Evolutionary conservation across 805 yeast species (phyloP), one percentile per base, ranked within the genome.

Genomic region (Candida chilensis): DNA sequence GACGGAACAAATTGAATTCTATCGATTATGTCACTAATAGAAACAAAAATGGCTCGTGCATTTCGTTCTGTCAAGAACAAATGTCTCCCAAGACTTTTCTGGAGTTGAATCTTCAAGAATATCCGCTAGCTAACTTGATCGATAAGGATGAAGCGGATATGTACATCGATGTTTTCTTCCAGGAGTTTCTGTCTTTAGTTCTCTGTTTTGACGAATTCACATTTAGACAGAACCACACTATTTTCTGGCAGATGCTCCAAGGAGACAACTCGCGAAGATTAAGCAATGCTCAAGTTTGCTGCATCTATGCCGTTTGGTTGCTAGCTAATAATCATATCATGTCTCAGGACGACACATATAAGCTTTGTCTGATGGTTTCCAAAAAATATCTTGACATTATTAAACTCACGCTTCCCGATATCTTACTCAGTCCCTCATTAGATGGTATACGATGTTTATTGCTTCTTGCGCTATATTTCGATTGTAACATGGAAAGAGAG

Each of bases 381-480:
- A 22, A 27, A 8, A 28, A 29, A n/a, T 39, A 35, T 27, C 16
- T 42, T 11, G 34, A 34, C 21, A 32, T 42, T 10, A 35, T 42
- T 20, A 40, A 34, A 24, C 10, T 39, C 5, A 35, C 38, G 12
- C 32, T 42, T 10, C 33, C 46, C 4, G 42, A 42, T 18, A 39
- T 44, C 31, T 13, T 39, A 9, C 20, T 44, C 16, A 33, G 38
- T 17, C 44, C 48, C 3, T 29, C 41, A 4, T 25, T 44, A 16
- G 47, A 44, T 22, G 47, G 48, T 5, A 36, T 44, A 12, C 31
- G 44, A 11, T 41, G 45, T 26, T 16, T 39, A 34, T 15, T 42
- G 16, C 20, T 44, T 21, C 28, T 44, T 13, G 28, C 47, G 10
- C 20, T 39, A 12, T 41, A 42, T 27, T 33, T 44, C 37, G 46